Evolutionary conservation across 257 asterid species (phyloP).

Genomic region (Plantago ovata): DNA sequence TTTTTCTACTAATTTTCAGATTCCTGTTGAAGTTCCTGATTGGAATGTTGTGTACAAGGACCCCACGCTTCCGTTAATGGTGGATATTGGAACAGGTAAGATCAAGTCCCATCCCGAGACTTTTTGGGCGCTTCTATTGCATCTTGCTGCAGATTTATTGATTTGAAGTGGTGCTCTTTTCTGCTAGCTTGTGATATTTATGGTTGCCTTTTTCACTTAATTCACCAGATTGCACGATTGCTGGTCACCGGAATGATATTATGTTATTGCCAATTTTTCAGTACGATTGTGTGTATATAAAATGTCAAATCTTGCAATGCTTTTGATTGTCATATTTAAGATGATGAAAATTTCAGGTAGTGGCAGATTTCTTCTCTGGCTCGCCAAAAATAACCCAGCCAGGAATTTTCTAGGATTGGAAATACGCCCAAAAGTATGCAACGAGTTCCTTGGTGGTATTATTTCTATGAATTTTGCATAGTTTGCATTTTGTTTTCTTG

Average conservation of each 20-base stretch:
- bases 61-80: constrained; percentile 79
- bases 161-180: neutral
- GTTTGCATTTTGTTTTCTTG: constrained; percentile 8
- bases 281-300: neutral
- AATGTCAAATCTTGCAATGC: neutral
- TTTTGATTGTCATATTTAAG: constrained; percentile 11
- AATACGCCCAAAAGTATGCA: constrained; percentile 80
- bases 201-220: neutral
- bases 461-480: constrained; percentile 11
- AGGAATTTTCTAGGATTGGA: constrained; percentile 85
- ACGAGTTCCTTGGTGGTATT: constrained; percentile 15
- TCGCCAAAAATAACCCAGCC: constrained; percentile 54
- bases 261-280: constrained; percentile 12
- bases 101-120: neutral
- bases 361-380: constrained; percentile 89
- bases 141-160: neutral
- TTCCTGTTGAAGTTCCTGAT: constrained; percentile 76
- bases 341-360: constrained; percentile 53
- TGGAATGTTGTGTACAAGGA: constrained; percentile 73
- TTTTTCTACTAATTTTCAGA: constrained; percentile 27
- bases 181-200: neutral
- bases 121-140: too few relatives aligned
- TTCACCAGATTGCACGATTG: constrained; percentile 5
- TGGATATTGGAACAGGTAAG: constrained; percentile 90
- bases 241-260: neutral